Conservation (phyloP, 2,329 filamentous ascomycete species). For the Stemphylium vesicarium region DNA sequence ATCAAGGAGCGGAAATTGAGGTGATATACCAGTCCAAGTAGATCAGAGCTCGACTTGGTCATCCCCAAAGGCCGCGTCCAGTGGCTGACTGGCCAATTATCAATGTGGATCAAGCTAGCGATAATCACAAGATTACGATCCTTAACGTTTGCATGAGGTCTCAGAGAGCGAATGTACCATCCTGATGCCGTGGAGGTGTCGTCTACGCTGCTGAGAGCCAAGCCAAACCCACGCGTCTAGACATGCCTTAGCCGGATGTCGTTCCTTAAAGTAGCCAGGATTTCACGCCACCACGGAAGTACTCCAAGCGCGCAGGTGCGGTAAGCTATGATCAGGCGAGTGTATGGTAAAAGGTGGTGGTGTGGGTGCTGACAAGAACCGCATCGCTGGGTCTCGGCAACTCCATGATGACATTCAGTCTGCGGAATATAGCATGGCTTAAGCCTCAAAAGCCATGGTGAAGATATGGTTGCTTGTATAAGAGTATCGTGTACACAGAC, state of each 20-base stretch:
- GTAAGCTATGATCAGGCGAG: conserved; percentile 41
- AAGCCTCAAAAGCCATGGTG: conserved; percentile 27
- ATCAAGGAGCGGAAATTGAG: conserved; percentile 13
- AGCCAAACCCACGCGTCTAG: conserved; percentile 24
- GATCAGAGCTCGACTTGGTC: conserved; percentile 30
- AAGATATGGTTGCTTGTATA: conserved; percentile 26
- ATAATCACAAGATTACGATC: conserved; percentile 23
- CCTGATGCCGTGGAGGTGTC: conserved; percentile 16
- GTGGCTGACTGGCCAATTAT: conserved; percentile 38
- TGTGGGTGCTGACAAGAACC: conserved; percentile 39
- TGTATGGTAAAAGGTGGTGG: conserved; percentile 31
- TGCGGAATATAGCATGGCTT: conserved; percentile 28
- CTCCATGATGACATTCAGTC: conserved; percentile 18
- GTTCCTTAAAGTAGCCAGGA: conserved; percentile 15
- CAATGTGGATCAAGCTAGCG: conserved; percentile 26
- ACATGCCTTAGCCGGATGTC: conserved; percentile 17
- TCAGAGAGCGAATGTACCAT: conserved; percentile 29
- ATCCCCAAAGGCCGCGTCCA: conserved; percentile 18
- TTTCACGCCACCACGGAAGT: conserved; percentile 26
- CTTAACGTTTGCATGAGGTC: conserved; percentile 23
- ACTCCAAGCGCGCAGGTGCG: conserved; percentile 26
- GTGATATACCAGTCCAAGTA: conserved; percentile 33
- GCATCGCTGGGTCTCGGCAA: conserved; percentile 17
- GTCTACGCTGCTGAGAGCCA: conserved; percentile 14
- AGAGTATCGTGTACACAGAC: background rate